Conservation (phyloP, 1,284 basidiomycete species). For the Tilletia setariae region DNA sequence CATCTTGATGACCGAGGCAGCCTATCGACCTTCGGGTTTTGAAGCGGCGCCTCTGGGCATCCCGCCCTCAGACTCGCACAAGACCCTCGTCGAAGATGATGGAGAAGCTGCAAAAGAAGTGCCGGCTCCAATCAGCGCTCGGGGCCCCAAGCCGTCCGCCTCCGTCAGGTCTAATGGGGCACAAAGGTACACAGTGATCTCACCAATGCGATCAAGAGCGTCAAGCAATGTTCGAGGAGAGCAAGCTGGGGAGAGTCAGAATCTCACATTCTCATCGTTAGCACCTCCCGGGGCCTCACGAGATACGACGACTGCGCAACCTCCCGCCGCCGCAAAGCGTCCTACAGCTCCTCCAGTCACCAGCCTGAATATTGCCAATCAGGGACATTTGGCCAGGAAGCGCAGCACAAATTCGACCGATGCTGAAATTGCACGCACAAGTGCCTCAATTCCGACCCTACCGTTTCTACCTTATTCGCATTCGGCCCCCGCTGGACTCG, state of each 20-base stretch:
- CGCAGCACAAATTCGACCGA: conserved; percentile 5
- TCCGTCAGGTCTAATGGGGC: conserved; percentile 3
- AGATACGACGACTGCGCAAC: background rate
- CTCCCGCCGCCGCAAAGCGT: background rate
- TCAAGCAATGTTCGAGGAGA: background rate
- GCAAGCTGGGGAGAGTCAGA: background rate
- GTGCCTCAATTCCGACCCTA: conserved; percentile 1
- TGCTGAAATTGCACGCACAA: background rate
- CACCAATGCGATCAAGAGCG: background rate
- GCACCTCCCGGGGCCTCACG: background rate
- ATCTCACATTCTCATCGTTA: background rate
- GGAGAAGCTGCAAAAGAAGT: background rate
- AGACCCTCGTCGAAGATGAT: conserved; percentile 4
- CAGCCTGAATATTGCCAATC: background rate
- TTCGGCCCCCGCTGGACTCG: background rate
- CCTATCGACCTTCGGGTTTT: too few relatives aligned
- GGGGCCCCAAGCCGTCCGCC: background rate
- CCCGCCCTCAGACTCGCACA: conserved; percentile 2
- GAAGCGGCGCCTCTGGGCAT: background rate
- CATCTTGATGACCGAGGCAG: too few relatives aligned
- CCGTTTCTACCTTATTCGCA: background rate
- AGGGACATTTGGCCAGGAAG: background rate
- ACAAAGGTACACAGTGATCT: conserved; percentile 10
- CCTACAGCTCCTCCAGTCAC: background rate
- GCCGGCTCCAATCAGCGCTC: background rate